phyloP scores from a whole-genome alignment of 2,329 filamentous ascomycete species.

The Intubia oerlemansii region DNA sequence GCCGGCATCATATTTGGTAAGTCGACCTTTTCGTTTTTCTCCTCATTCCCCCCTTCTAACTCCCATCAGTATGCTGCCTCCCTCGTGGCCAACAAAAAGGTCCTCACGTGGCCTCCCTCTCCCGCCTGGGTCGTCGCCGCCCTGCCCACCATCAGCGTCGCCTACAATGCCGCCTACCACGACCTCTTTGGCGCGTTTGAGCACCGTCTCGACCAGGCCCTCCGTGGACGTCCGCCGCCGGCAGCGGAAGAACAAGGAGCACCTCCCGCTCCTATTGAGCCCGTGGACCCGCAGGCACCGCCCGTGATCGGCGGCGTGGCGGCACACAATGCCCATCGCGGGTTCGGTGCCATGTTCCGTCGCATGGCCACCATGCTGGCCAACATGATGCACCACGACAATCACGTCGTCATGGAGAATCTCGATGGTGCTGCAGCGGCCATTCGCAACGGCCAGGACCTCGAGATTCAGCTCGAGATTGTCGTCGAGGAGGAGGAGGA shows the following conservation, averaged over 20 bases:
- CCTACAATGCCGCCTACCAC: slow-evolving; percentile 24
- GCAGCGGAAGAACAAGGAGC: no score
- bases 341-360: not conserved
- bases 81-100: no score
- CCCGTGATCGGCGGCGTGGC: not conserved
- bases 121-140: slow-evolving; percentile 26
- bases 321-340: not conserved
- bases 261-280: no score
- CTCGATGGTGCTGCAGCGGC: no score
- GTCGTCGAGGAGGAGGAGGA: slow-evolving; percentile 3
- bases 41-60: not conserved
- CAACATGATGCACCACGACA: no score
- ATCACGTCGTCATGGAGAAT: no score
- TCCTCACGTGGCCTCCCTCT: slow-evolving; percentile 26
- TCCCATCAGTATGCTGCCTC: not conserved
- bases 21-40: not conserved
- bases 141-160: slow-evolving; percentile 21
- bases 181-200: slow-evolving; percentile 25
- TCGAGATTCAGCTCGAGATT: slow-evolving; percentile 6
- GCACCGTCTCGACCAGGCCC: slow-evolving; percentile 22
- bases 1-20: slow-evolving; percentile 15
- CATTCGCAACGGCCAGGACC: no score
- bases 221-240: no score
- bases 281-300: not conserved
- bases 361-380: no score